A percentile compares a stretch with the other conserved stretches of the same genome.
Evolutionary conservation across 2,329 filamentous ascomycete species (phyloP).

Genomic region (Cercospora brassicicola): DNA sequence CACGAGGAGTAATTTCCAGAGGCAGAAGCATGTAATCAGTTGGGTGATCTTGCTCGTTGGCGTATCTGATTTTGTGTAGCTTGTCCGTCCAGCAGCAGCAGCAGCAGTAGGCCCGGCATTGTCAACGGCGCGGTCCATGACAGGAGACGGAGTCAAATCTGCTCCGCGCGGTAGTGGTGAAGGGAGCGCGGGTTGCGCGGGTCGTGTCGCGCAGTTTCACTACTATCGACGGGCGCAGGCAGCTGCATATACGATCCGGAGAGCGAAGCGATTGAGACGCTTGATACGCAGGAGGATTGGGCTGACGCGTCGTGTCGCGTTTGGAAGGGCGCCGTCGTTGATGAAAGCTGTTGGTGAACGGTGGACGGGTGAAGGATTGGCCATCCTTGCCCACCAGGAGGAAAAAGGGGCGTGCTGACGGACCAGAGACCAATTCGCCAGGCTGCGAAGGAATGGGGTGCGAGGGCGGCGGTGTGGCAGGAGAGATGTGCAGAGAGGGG

Average conservation of each 20-base stretch:
- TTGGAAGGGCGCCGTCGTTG: neutral
- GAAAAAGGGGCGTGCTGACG: neutral
- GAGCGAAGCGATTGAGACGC: neutral
- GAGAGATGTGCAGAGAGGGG: neutral
- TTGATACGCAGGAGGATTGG: neutral
- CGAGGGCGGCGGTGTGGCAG: neutral
- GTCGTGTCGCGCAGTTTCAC: neutral
- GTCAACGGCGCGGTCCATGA: neutral
- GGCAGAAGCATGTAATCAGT: conserved; percentile 48
- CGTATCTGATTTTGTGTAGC: conserved; percentile 3
- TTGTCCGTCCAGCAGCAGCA: neutral
- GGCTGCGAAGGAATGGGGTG: neutral
- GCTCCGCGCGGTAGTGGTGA: neutral
- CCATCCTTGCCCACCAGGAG: neutral
- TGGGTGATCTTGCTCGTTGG: conserved; percentile 16
- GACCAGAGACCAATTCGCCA: neutral
- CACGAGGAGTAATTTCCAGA: conserved; percentile 70
- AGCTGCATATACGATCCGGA: neutral
- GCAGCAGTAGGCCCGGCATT: neutral
- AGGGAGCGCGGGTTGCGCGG: neutral
- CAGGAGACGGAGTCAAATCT: neutral
- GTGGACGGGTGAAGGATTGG: neutral
- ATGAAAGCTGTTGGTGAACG: neutral
- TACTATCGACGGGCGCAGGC: neutral
- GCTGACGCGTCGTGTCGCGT: neutral